phyloP scores from a whole-genome alignment of 352 stramenopile species.

The Phytopythium vexans region DNA sequence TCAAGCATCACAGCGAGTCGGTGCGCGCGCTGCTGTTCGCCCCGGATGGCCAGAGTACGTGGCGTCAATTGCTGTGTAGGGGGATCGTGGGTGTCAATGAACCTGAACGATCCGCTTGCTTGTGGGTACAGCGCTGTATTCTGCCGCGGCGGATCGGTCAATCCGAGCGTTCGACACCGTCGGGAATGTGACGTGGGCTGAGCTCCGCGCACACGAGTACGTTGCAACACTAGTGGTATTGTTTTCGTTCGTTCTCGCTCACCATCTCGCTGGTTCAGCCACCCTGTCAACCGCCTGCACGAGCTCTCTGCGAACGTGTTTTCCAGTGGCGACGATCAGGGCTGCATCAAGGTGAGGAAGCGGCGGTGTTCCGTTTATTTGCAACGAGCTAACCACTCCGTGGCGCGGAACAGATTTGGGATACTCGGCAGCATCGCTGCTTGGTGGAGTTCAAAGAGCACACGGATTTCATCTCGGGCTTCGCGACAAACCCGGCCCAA shows the following conservation, averaged over 20 bases:
- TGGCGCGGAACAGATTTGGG: slow-evolving; percentile 51
- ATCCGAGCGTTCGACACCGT: slow-evolving; percentile 81
- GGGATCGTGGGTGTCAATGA: neutral
- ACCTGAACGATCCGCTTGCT: slow-evolving; percentile 8
- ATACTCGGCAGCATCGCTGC: slow-evolving; percentile 79
- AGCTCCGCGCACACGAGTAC: slow-evolving; percentile 80
- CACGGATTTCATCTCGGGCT: slow-evolving; percentile 93
- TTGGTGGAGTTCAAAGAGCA: slow-evolving; percentile 92
- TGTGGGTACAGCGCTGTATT: slow-evolving; percentile 58
- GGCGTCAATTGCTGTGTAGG: slow-evolving; percentile 3
- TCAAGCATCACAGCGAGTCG: slow-evolving; percentile 76
- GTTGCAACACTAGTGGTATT: slow-evolving; percentile 5
- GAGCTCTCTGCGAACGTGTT: slow-evolving; percentile 70
- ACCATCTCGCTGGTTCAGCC: slow-evolving; percentile 13
- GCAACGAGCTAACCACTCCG: neutral
- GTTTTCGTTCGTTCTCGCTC: neutral
- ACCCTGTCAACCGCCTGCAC: slow-evolving; percentile 75
- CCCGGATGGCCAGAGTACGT: slow-evolving; percentile 73
- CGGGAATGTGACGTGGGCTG: slow-evolving; percentile 72
- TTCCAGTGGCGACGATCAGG: slow-evolving; percentile 76
- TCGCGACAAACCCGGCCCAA: slow-evolving; percentile 79
- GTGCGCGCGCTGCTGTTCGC: slow-evolving; percentile 68
- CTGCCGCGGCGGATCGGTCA: slow-evolving; percentile 72
- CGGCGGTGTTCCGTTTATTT: too few species aligned
- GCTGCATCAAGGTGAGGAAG: slow-evolving; percentile 53